Base-by-base conservation (phyloP, 805 yeast genomes). In the Metschnikowia hibisci region DNA sequence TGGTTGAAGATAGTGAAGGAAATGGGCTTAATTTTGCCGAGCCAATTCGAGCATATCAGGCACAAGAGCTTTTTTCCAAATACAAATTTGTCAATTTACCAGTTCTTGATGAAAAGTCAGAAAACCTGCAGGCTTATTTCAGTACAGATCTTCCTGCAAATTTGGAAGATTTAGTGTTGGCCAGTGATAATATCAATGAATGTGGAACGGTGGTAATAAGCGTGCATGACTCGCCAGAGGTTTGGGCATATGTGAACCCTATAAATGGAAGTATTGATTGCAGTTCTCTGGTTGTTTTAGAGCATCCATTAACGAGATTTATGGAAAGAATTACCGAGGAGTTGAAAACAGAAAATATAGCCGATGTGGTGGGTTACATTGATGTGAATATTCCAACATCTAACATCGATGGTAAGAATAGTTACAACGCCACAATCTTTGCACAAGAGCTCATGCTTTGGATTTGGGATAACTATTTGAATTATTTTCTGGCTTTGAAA, bases 401-500 rank as follows among this genome's bases (percentile, higher is more conserved):
- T 7, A 30, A 38, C 25, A 18, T 31, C 29, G 40, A 37, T 14
- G 11, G 31, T 34, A 23, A 25, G 13, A 29, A 25, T 16, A n/a
- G 36, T 7, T 82, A 82, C 58, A 81, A 81, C 48, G 80, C 84
- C 27, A 71, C 78, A 25, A 78, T 78, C 9, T 75, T 83, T 14
- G 75, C 93, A 1, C 96, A 88, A 60, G 96, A 89, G 55, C 71
- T 85, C 1, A 58, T 88, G 34, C 62, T 86, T 9, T 85, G 85
- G 58, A 56, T 93, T 13, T 93, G 98, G 96, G 98, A 91, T 61
- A 87, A 89, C 60, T 88, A 87, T 57, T 66, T 93, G 41, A 81
- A 84, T 47, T 87, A 83, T 58, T 86, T 89, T 53, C 53, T 60
- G 12, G 76, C 77, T 41, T 78, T 86, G 34, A 69, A 78, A 34